Base-by-base conservation (phyloP, 441 rosid genomes). In the Euphorbia celastroides region DNA sequence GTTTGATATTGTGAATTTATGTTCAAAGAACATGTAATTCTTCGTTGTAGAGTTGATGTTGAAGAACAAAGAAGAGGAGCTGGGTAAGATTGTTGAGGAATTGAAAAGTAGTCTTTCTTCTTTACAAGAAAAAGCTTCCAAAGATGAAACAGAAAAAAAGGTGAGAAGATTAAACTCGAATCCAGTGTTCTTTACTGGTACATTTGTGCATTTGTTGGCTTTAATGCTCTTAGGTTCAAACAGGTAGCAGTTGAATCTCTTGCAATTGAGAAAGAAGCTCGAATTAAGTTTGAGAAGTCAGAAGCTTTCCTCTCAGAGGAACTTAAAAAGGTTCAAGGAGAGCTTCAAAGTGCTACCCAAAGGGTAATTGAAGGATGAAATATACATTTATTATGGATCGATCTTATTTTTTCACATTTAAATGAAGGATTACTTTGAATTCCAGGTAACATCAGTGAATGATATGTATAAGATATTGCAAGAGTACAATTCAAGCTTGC, bases 401-500 rank as follows among this genome's bases (percentile, higher is more conserved):
- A 46, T 58, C 17, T 68, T 13, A 30, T 69, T 41, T 7, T 50
- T 9, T 19, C 62, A 46, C 27, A 23, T 25, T 56, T 73, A 67
- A 55, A 51, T 41, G 48, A 10, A 62, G 38, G 36, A 23, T 38
- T 72, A 60, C 44, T 68, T 76, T 75, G 59, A 67, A 3, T 61
- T 75, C 75, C 79, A 95, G 98, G 85, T 80, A 58, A 62, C 70
- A 27, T 78, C 93, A 42, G 83, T 85, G 22, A 88, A 84, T 42
- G 94, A 87, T 76, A 89, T 81, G 80, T 85, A 83, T 84, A 95
- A 88, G 77, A 86, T 88, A 52, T 75, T 85, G 74, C 98, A 92
- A 74, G 98, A 88, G 77, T 95, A 95, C 74, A 88, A 92, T 80
- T 79, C 87, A 30, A 89, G 92, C 77, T 79, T 94, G 72, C 97